Evolutionary conservation across 805 yeast species (phyloP), one percentile per base, ranked within the genome.

Genomic region (Yamadazyma kitorensis): DNA sequence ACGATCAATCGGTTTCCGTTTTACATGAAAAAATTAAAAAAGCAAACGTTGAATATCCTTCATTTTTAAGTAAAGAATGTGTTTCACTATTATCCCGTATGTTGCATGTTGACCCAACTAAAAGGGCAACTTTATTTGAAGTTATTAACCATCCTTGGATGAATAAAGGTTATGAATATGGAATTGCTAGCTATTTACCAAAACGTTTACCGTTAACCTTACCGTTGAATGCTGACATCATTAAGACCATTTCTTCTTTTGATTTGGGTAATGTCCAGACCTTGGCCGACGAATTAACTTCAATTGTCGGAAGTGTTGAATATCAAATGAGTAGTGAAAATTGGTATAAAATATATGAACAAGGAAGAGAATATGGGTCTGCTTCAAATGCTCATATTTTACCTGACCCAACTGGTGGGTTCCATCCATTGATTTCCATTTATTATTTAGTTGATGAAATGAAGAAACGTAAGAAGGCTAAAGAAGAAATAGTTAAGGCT

Each of bases 61-160:
- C 74, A 23, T 80, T 80, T 61, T 63, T 93, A 30, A 81, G 95
- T 5, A 68, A 75, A 20, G 95, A 86, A 45, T 91, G 95, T 54
- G 74, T 82, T 5, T 82, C 89, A 6, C 63, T 93, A 39, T 64
- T 93, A 27, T 77, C 87, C 2, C 74, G 88, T 48, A 93, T 93
- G 96, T 70, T 93, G 37, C 95, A 89, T 18, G 98, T 93, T 4
- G 86, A 87, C 50, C 95, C 96, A 5, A 55, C 64, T 5, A 78
- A 79, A 41, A 78, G 99, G 53, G 95, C 95, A 1, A 60, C 82
- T 0, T 66, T 93, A 37, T 69, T 70, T 33, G 96, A 88, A 54
- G 85, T 93, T 6, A 70, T 85, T 47, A 71, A 74, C 37, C 98
- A 93, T 51, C 96, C 96, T 1, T 93, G 98, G 98, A 86, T 93